Conservation (phyloP, 1,139 yeast genomes). For the Blastobotrys raffinosifermentans region DNA sequence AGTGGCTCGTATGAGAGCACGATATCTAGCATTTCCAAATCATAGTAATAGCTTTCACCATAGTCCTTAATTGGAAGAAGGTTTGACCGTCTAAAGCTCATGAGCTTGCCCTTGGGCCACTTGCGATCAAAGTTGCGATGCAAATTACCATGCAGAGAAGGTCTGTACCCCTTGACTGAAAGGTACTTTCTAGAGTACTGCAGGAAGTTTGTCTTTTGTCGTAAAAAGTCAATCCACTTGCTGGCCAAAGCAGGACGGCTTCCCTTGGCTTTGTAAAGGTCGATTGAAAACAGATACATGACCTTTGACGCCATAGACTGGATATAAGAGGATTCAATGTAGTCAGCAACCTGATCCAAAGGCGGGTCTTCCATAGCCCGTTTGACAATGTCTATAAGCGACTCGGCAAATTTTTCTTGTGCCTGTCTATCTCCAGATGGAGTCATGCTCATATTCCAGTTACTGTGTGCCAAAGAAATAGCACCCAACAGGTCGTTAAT, state of each 20-base stretch:
- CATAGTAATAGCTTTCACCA: constrained; percentile 53
- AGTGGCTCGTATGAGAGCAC: constrained; percentile 42
- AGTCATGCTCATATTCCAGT: constrained; percentile 23
- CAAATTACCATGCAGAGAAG: constrained; percentile 43
- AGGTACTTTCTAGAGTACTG: neutral
- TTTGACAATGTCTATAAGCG: constrained; percentile 9
- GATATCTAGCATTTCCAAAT: constrained; percentile 57
- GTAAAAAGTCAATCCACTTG: constrained; percentile 4
- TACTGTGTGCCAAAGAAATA: constrained; percentile 31
- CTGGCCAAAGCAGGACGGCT: constrained; percentile 2
- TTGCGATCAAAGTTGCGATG: constrained; percentile 42
- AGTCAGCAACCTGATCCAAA: constrained; percentile 43
- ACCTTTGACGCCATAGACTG: constrained; percentile 58
- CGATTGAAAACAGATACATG: constrained; percentile 68
- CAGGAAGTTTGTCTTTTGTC: constrained; percentile 2
- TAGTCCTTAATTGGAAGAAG: constrained; percentile 37
- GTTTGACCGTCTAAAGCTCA: constrained; percentile 39
- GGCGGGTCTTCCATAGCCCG: constrained; percentile 8
- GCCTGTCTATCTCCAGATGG: constrained; percentile 4
- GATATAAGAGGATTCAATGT: too few species aligned
- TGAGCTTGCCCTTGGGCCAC: constrained; percentile 45
- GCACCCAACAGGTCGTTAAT: constrained; percentile 26
- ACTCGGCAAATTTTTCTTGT: constrained; percentile 5
- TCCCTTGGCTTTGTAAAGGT: constrained; percentile 46
- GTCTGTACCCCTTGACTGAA: constrained; percentile 34